A percentile compares a stretch with the other conserved stretches of the same genome.
Evolutionary conservation across 2,329 filamentous ascomycete species (phyloP).

Genomic region (Aspergillus tamarii): DNA sequence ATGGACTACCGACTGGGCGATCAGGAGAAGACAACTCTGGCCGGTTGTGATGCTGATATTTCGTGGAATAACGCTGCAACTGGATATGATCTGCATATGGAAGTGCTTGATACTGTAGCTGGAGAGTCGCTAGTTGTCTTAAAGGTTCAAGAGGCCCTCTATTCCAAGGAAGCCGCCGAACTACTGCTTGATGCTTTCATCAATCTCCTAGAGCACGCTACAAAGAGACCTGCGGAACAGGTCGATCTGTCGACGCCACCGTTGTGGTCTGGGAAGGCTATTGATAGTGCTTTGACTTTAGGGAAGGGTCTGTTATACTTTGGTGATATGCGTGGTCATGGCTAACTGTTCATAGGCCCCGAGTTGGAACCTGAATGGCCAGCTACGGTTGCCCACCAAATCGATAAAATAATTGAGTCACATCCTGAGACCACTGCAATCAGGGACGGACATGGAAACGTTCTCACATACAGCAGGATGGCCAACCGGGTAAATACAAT

Average conservation of each 20-base stretch:
- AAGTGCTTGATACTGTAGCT: not conserved
- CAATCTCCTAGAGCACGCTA: not conserved
- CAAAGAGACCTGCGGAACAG: not conserved
- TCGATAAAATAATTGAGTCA: not conserved
- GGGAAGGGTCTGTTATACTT: not conserved
- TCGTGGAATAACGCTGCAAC: not conserved
- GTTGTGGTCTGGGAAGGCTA: not conserved
- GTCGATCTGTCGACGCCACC: not conserved
- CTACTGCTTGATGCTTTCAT: not conserved
- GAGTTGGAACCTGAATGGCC: not conserved
- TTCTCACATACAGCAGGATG: not conserved
- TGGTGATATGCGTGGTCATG: not conserved
- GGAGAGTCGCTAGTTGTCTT: not conserved
- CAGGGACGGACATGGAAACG: not conserved
- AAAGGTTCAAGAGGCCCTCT: not conserved
- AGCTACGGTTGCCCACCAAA: not conserved
- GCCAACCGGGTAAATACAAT: not conserved
- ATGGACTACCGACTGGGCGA: not conserved
- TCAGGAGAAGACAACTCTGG: not conserved
- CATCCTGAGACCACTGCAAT: not conserved
- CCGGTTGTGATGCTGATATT: not conserved
- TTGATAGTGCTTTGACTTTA: not conserved
- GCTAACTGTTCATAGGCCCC: not conserved
- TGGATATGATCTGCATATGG: not conserved
- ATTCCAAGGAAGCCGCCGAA: not conserved